phyloP scores from a whole-genome alignment of 2,329 filamentous ascomycete genomes.

The Fusarium burgessii region DNA sequence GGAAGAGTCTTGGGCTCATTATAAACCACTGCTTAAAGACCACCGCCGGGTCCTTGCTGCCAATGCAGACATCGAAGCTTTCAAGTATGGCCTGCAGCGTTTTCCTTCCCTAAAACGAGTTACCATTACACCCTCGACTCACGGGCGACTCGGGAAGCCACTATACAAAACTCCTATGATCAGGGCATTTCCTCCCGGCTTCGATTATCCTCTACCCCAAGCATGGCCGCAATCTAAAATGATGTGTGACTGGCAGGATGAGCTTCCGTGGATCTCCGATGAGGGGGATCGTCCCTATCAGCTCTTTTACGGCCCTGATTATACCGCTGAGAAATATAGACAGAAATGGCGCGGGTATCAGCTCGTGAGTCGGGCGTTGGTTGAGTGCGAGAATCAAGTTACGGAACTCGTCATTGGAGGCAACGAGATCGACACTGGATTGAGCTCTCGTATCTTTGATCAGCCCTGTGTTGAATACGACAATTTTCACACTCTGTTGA shows the following conservation, averaged over 20 bases:
- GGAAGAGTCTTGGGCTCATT: not conserved
- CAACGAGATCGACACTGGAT: not conserved
- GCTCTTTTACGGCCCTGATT: not conserved
- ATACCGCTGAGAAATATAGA: not conserved
- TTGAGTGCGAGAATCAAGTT: not conserved
- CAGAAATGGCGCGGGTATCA: not conserved
- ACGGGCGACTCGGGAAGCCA: not conserved
- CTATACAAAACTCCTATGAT: conserved; percentile 7
- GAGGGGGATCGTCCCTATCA: not conserved
- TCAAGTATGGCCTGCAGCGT: not conserved
- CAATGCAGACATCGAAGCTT: not conserved
- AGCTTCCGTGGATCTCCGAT: not conserved
- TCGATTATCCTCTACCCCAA: conserved; percentile 3
- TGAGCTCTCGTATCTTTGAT: conserved; percentile 2
- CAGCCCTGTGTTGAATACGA: not conserved
- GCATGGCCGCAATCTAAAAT: not conserved
- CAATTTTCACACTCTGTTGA: not conserved
- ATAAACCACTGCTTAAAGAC: not conserved
- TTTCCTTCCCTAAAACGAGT: not conserved
- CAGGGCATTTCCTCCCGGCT: not conserved
- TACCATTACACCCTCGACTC: not conserved
- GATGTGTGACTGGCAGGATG: not conserved
- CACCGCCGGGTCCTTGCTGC: not conserved
- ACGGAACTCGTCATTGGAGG: not conserved
- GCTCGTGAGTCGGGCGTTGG: not conserved